Percentiles rank a stretch among this genome's conserved stretches.
Conservation (phyloP, 2,329 filamentous ascomycete genomes). For the Colletotrichum cuscutae region DNA sequence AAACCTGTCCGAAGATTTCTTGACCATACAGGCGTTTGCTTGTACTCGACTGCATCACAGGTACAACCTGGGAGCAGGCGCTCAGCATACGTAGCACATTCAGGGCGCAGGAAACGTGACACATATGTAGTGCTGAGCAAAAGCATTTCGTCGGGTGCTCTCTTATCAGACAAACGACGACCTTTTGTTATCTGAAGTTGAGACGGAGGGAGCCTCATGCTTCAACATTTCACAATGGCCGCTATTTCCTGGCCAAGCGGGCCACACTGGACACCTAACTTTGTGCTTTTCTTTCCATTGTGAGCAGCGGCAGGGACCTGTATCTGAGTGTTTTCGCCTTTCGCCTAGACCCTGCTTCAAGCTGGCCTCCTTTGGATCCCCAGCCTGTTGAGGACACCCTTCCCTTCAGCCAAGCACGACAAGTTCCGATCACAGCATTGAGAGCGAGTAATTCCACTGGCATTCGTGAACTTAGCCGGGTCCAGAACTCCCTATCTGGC, state of each 20-base stretch:
- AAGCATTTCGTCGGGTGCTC: background rate
- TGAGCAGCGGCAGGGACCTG: background rate
- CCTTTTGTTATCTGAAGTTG: too few relatives aligned
- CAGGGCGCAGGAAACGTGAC: background rate
- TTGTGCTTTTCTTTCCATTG: background rate
- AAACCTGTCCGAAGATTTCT: background rate
- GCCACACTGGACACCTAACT: background rate
- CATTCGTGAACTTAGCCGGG: background rate
- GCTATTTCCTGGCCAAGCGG: background rate
- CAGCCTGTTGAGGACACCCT: background rate
- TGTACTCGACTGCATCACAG: too few relatives aligned
- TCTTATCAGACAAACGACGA: background rate
- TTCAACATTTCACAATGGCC: background rate
- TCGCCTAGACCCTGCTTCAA: background rate
- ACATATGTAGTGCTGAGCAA: conserved; percentile 4
- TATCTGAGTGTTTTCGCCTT: background rate
- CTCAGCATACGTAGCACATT: background rate
- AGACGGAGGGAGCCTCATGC: too few relatives aligned
- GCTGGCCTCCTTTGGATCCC: background rate
- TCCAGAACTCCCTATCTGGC: background rate
- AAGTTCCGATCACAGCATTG: background rate
- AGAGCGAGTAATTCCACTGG: background rate
- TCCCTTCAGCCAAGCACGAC: background rate
- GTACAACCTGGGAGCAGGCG: background rate
- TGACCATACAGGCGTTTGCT: background rate